A percentile compares a stretch with the other conserved stretches of the same genome.
phyloP scores from a whole-genome alignment of 441 rosid species.

The Erodium texanum region DNA sequence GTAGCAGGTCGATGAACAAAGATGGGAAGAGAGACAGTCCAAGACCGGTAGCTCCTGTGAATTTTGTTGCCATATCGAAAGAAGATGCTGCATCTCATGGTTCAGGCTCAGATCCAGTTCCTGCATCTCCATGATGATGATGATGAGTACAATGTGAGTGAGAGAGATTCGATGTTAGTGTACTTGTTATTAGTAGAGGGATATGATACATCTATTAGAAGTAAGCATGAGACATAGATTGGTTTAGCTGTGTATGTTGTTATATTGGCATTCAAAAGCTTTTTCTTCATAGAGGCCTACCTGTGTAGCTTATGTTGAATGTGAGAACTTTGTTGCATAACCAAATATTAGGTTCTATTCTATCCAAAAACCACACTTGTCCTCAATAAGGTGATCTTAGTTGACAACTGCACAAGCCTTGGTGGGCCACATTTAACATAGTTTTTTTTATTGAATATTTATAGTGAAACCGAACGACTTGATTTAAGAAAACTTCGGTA shows the following conservation, averaged over 20 bases:
- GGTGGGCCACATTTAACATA: no score
- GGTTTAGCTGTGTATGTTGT: constrained; percentile 30
- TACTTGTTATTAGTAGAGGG: constrained; percentile 24
- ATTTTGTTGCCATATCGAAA: constrained; percentile 66
- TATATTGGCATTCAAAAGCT: constrained; percentile 21
- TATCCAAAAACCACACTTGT: no score
- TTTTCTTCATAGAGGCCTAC: not conserved
- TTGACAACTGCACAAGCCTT: no score
- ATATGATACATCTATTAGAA: constrained; percentile 14
- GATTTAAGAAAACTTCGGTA: no score
- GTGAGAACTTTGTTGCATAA: no score
- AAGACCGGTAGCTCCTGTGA: constrained; percentile 58
- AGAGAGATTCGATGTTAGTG: constrained; percentile 18
- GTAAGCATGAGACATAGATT: constrained; percentile 24
- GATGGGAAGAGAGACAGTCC: constrained; percentile 68
- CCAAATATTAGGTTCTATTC: no score
- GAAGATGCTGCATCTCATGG: constrained; percentile 71
- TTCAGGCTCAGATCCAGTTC: constrained; percentile 51
- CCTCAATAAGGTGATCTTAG: no score
- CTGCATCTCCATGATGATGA: constrained; percentile 53
- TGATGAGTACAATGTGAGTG: constrained; percentile 2
- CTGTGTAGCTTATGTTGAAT: no score
- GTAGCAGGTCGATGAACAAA: constrained; percentile 52
- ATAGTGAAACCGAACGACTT: no score
- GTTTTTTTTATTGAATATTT: no score